These are phyloP conservation scores for Pythium phragmitis DNA, from an alignment of 352 stramenopile genomes.

Conservation along the genomic window DNA sequence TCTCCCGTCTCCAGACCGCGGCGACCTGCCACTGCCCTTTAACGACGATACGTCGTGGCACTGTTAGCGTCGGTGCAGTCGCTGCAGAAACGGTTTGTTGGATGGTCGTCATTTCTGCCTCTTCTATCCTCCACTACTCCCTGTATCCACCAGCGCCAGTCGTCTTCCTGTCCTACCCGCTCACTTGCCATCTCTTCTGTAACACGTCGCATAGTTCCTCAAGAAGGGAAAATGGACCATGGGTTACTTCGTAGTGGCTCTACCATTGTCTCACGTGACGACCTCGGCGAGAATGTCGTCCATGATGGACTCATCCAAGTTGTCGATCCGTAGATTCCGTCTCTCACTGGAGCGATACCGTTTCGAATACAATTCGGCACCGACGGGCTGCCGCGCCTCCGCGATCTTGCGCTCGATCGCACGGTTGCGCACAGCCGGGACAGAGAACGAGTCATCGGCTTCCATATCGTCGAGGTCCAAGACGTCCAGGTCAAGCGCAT, in stretches of 20 bases:
- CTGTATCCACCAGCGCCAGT: too few relatives aligned
- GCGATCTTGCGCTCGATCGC: constrained; percentile 9
- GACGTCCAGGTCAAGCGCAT: background rate
- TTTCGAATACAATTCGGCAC: constrained; percentile 9
- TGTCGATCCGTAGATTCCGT: constrained; percentile 45
- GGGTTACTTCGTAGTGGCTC: background rate
- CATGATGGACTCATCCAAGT: constrained; percentile 70
- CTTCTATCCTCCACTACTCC: too few relatives aligned
- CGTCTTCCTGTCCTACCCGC: too few relatives aligned
- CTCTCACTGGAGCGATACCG: constrained; percentile 3
- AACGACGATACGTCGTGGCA: too few relatives aligned
- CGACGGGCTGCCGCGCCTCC: constrained; percentile 3
- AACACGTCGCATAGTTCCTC: too few relatives aligned
- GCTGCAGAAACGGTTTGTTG: too few relatives aligned
- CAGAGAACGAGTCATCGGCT: constrained; percentile 6
- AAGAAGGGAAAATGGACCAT: too few relatives aligned
- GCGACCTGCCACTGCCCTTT: too few relatives aligned
- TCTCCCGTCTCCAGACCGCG: background rate
- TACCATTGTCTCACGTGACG: constrained; percentile 9
- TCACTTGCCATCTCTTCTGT: too few relatives aligned
- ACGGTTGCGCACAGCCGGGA: background rate
- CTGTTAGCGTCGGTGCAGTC: too few relatives aligned
- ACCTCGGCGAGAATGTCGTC: constrained; percentile 50
- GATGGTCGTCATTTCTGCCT: too few relatives aligned
- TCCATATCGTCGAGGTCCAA: background rate